phyloP scores from a whole-genome alignment of 345 rosid genomes.

The Moricandia arvensis region DNA sequence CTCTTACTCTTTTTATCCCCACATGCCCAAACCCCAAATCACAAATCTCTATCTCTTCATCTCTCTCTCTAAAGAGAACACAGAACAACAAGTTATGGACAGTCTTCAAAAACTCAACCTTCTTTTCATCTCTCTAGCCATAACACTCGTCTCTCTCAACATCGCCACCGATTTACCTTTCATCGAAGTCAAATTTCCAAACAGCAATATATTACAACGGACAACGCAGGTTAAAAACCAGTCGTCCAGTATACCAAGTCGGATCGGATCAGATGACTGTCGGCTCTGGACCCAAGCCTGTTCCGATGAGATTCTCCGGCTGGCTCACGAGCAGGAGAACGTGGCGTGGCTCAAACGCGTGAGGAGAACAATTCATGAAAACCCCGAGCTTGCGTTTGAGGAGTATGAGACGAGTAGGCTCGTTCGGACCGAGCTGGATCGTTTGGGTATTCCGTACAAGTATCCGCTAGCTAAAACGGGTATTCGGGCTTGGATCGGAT shows the following conservation, averaged over 20 bases:
- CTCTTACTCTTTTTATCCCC: neutral
- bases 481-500: conserved; percentile 71
- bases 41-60: neutral
- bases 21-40: conserved; percentile 11
- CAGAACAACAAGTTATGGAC: conserved; percentile 15
- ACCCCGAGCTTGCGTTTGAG: conserved; percentile 76
- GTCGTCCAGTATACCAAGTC: conserved; percentile 3
- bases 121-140: conserved; percentile 6
- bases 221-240: conserved; percentile 23
- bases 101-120: conserved; percentile 23
- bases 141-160: neutral
- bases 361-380: conserved; percentile 70
- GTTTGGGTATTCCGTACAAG: conserved; percentile 49
- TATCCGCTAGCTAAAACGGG: conserved; percentile 74
- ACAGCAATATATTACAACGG: conserved; percentile 8
- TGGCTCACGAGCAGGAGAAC: conserved; percentile 45
- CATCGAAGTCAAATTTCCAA: conserved; percentile 15
- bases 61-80: neutral
- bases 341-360: conserved; percentile 55
- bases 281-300: conserved; percentile 24
- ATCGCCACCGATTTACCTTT: conserved; percentile 24
- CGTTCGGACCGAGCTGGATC: conserved; percentile 55
- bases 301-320: conserved; percentile 36
- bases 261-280: conserved; percentile 19
- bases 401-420: conserved; percentile 63